A percentile compares a stretch with the other conserved stretches of the same genome.
Evolutionary conservation across 192 early-diverging fungal species (phyloP).

Genomic region (Backusella sp.): DNA sequence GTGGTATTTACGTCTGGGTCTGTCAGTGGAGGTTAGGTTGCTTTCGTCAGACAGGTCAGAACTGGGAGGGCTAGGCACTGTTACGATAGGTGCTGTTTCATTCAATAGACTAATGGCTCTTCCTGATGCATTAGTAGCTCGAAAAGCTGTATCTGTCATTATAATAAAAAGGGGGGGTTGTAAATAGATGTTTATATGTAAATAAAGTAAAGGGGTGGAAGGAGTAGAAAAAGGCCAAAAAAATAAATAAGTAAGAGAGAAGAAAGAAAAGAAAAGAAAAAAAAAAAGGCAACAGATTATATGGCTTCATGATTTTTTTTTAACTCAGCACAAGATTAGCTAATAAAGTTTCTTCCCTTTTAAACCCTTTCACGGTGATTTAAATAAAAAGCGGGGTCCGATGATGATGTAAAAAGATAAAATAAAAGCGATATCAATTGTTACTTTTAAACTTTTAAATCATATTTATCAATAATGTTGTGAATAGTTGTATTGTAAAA

Average conservation of each 20-base stretch:
- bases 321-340: constrained; percentile 1
- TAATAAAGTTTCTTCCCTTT: constrained; percentile 2
- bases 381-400: neutral
- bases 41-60: constrained; percentile 10
- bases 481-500: neutral
- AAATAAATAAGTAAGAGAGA: constrained; percentile 6
- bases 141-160: constrained; percentile 27
- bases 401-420: neutral
- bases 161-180: neutral
- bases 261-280: neutral
- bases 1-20: constrained; percentile 67
- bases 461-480: neutral
- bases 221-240: constrained; percentile 5
- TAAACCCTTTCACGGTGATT: neutral
- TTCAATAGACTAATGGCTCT: constrained; percentile 54
- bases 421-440: neutral
- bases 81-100: constrained; percentile 1
- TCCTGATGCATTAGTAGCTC: constrained; percentile 51
- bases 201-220: constrained; percentile 19
- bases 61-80: neutral
- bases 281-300: neutral
- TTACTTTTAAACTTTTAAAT: neutral
- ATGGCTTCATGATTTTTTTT: constrained; percentile 2
- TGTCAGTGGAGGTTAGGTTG: neutral
- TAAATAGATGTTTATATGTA: neutral